These are phyloP conservation scores for Fusarium stilboides DNA, from an alignment of 2,329 filamentous ascomycete species.

Conservation along the genomic window DNA sequence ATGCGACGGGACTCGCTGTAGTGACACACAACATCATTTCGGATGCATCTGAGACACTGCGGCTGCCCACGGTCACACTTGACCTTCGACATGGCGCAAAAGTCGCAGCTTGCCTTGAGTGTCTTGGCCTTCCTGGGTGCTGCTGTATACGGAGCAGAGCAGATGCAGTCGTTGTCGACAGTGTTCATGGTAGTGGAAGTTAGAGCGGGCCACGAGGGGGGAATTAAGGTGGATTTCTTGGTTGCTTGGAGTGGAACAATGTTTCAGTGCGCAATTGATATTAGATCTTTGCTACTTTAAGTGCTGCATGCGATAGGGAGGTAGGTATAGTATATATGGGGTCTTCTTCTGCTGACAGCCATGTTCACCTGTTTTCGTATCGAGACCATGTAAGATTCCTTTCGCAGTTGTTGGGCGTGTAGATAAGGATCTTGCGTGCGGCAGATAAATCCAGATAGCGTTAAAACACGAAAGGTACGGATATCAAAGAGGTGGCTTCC, in stretches of 20 bases:
- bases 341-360: background rate
- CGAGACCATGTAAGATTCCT: background rate
- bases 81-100: conserved; percentile 5
- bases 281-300: conserved; percentile 1
- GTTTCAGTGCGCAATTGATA: background rate
- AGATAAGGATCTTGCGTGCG: background rate
- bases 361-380: background rate
- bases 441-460: too few species aligned
- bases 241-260: background rate
- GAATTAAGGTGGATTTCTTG: background rate
- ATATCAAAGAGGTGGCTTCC: too few species aligned
- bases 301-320: too few species aligned
- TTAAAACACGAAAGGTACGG: too few species aligned
- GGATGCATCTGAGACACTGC: conserved; percentile 2
- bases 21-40: conserved; percentile 1
- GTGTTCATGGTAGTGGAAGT: background rate
- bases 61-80: conserved; percentile 1
- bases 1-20: conserved; percentile 3
- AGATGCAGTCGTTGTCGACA: background rate
- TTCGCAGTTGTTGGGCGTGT: background rate
- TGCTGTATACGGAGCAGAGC: background rate
- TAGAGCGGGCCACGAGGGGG: background rate
- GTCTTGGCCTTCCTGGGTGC: background rate
- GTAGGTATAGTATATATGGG: background rate
- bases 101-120: conserved; percentile 4